These are phyloP conservation scores for Colletotrichum echinochloae DNA, from an alignment of 2,329 filamentous ascomycete species.

Conservation along the genomic window DNA sequence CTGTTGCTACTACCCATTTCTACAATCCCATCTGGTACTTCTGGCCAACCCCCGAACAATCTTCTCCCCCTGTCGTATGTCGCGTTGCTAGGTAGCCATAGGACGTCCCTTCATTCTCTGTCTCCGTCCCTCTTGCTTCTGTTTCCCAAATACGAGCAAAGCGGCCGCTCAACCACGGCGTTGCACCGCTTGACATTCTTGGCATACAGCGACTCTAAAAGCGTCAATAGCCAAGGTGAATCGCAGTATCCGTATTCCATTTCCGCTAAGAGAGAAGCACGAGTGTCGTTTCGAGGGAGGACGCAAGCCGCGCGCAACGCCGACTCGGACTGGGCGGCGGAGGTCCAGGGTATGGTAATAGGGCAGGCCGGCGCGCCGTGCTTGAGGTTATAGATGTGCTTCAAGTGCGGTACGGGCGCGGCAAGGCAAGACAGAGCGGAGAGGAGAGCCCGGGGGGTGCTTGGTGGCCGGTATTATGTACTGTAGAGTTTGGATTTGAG, in stretches of 20 bases:
- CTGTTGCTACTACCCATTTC: neutral
- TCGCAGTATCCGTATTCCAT: neutral
- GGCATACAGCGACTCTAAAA: neutral
- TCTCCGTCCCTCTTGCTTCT: neutral
- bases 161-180: neutral
- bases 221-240: neutral
- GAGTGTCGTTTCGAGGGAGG: neutral
- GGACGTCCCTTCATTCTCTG: neutral
- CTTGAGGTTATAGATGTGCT: conserved; percentile 5
- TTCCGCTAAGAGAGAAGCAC: neutral
- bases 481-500: neutral
- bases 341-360: conserved; percentile 10
- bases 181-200: neutral
- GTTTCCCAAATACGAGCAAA: neutral
- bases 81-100: neutral
- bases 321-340: conserved; percentile 5
- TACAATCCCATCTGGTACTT: neutral
- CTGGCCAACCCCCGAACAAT: neutral
- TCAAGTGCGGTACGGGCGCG: neutral
- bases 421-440: neutral
- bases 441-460: neutral
- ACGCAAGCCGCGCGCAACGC: conserved; percentile 1
- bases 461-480: neutral
- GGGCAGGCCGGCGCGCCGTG: conserved; percentile 18
- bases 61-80: neutral